phyloP scores from a whole-genome alignment of 495 filamentous ascomycete genomes.

The Penicillium tannophilum region DNA sequence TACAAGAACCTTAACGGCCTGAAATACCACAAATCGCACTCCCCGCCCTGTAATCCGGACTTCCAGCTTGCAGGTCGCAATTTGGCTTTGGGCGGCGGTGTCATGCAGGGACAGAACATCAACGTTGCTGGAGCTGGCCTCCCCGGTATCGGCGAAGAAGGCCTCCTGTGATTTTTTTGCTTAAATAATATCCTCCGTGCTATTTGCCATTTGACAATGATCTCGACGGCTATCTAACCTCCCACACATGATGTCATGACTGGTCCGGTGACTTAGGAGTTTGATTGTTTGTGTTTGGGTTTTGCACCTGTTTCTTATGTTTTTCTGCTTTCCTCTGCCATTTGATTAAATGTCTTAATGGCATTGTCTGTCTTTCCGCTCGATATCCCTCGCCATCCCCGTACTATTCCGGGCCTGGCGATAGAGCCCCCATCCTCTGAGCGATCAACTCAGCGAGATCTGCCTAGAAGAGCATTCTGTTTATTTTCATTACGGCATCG shows the following conservation, averaged over 20 bases:
- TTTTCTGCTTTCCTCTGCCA: constrained; percentile 1
- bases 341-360: constrained; percentile 6
- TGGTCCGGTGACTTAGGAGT: constrained; percentile 30
- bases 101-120: constrained; percentile 55
- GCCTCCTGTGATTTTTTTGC: constrained; percentile 38
- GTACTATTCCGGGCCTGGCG: constrained; percentile 16
- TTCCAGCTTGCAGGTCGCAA: constrained; percentile 48
- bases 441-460: constrained; percentile 23
- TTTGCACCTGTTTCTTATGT: constrained; percentile 12
- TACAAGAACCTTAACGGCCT: constrained; percentile 99
- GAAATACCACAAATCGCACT: constrained; percentile 90
- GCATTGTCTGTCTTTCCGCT: constrained; percentile 18
- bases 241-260: constrained; percentile 18
- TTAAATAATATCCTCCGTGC: constrained; percentile 25
- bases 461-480: constrained; percentile 23
- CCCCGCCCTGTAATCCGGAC: constrained; percentile 67
- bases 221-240: constrained; percentile 18
- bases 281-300: constrained; percentile 15
- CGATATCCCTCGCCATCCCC: constrained; percentile 26
- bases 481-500: constrained; percentile 13
- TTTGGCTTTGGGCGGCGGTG: constrained; percentile 46
- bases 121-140: constrained; percentile 54
- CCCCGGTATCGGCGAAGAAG: constrained; percentile 55
- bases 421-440: constrained; percentile 23
- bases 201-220: constrained; percentile 28